phyloP scores from a whole-genome alignment of 2,329 filamentous ascomycete species.

The Aspergillaceae sp. region DNA sequence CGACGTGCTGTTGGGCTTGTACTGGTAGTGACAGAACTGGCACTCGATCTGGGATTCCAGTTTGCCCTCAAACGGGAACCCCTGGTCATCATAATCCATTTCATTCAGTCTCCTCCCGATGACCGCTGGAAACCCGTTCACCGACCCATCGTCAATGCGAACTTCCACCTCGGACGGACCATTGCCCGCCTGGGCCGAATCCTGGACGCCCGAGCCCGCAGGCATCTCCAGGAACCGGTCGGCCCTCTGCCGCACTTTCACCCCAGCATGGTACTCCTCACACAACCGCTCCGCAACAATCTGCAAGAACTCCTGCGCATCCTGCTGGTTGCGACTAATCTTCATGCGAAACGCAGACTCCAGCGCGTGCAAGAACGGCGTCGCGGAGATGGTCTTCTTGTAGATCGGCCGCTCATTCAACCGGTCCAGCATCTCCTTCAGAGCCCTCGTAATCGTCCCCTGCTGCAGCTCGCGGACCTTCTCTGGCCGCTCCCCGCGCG shows the following conservation, averaged over 20 bases:
- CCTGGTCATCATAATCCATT: constrained; percentile 36
- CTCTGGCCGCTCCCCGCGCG: constrained; percentile 35
- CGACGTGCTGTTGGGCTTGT: constrained; percentile 69
- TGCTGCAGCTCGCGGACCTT: constrained; percentile 58
- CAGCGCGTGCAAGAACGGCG: constrained; percentile 71
- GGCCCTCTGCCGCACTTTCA: constrained; percentile 53
- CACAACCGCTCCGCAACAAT: constrained; percentile 84
- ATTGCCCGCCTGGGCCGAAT: constrained; percentile 5
- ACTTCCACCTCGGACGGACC: constrained; percentile 24
- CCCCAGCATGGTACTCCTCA: constrained; percentile 86
- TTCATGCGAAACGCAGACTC: constrained; percentile 81
- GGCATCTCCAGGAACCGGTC: constrained; percentile 15
- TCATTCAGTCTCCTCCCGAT: constrained; percentile 31
- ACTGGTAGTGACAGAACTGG: constrained; percentile 79
- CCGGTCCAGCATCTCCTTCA: constrained; percentile 87
- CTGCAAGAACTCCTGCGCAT: constrained; percentile 95
- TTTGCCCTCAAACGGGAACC: constrained; percentile 85
- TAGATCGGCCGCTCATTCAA: constrained; percentile 90
- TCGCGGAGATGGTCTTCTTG: constrained; percentile 84
- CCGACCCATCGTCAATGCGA: constrained; percentile 28
- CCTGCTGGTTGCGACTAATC: constrained; percentile 91
- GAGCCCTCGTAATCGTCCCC: constrained; percentile 71
- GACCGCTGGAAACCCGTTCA: constrained; percentile 24
- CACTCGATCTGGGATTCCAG: constrained; percentile 95
- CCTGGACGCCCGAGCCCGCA: constrained; percentile 9